A percentile compares a stretch with the other conserved stretches of the same genome.
Evolutionary conservation across 805 yeast genomes (phyloP).

Genomic region (Yarrowia porcina): DNA sequence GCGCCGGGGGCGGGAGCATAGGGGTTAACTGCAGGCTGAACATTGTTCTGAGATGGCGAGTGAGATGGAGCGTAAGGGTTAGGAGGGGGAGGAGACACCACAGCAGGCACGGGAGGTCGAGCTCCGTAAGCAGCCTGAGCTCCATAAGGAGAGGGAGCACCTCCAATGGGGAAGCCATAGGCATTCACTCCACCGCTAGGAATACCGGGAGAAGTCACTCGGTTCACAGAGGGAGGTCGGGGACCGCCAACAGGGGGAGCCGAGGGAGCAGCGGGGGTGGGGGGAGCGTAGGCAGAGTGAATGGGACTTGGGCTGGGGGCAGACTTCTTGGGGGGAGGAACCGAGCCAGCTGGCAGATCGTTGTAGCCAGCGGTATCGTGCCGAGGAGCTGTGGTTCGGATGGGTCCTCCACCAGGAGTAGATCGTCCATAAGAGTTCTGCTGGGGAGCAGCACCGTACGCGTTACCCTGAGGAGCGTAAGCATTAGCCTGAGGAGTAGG

Average conservation of each 20-base stretch:
- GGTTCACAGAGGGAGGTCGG: slow-evolving; percentile 13
- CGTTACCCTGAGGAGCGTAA: slow-evolving; percentile 29
- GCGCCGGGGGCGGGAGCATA: slow-evolving; percentile 30
- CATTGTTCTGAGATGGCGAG: slow-evolving; percentile 35
- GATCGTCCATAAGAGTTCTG: slow-evolving; percentile 27
- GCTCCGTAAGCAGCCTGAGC: slow-evolving; percentile 21
- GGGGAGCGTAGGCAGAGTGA: slow-evolving; percentile 27
- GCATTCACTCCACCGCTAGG: slow-evolving; percentile 20
- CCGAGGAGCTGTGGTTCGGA: slow-evolving; percentile 34
- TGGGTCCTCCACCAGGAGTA: slow-evolving; percentile 29
- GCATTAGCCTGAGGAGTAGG: slow-evolving; percentile 26
- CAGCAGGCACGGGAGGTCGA: slow-evolving; percentile 9
- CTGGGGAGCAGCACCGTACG: slow-evolving; percentile 30
- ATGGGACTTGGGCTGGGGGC: slow-evolving; percentile 29
- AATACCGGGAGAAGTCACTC: slow-evolving; percentile 4
- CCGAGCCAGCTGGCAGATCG: slow-evolving; percentile 33
- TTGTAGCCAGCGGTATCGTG: slow-evolving; percentile 36
- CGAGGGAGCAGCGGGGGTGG: slow-evolving; percentile 29
- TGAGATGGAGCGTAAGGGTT: slow-evolving; percentile 34
- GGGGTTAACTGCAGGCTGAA: slow-evolving; percentile 27
- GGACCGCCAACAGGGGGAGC: slow-evolving; percentile 35
- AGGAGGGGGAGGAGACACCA: slow-evolving; percentile 26
- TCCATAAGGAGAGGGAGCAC: slow-evolving; percentile 17
- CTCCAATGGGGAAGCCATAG: slow-evolving; percentile 21
- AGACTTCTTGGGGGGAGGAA: slow-evolving; percentile 25